phyloP scores from a whole-genome alignment of 2,329 filamentous ascomycete genomes.

The Fusarium sp. region DNA sequence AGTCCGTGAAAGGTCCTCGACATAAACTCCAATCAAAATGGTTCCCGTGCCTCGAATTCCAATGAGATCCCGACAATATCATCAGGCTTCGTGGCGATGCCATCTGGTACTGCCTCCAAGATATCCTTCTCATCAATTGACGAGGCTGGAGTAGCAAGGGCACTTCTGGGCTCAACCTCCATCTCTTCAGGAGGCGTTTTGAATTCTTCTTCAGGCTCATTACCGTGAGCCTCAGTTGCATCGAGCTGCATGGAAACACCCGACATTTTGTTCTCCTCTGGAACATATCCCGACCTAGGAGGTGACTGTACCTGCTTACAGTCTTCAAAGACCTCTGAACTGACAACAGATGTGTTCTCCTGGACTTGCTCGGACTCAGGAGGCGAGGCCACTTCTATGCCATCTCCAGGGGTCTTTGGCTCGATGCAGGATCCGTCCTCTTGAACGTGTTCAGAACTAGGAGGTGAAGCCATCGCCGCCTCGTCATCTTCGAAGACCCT shows the following conservation, averaged over 20 bases:
- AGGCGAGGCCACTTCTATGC: not conserved
- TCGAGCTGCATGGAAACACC: not conserved
- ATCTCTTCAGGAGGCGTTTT: not conserved
- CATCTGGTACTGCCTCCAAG: not conserved
- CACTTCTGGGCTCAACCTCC: not conserved
- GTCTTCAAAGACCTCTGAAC: not conserved
- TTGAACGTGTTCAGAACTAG: no score
- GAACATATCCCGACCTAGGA: not conserved
- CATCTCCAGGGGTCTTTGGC: not conserved
- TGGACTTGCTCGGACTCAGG: not conserved
- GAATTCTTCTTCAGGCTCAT: not conserved
- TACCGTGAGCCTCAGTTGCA: not conserved
- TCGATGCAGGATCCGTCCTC: not conserved
- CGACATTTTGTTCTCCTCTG: not conserved
- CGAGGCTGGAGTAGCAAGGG: not conserved
- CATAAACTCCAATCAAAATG: not conserved
- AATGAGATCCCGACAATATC: not conserved
- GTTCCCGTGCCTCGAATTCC: constrained; percentile 3
- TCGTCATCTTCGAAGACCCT: not conserved
- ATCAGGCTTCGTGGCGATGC: not conserved
- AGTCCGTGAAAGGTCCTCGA: not conserved
- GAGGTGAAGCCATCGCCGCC: not conserved
- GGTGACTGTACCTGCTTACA: not conserved
- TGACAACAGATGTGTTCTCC: not conserved
- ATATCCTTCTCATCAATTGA: not conserved